Conservation (phyloP, 1,139 yeast species). For the Taphrina confusa region DNA sequence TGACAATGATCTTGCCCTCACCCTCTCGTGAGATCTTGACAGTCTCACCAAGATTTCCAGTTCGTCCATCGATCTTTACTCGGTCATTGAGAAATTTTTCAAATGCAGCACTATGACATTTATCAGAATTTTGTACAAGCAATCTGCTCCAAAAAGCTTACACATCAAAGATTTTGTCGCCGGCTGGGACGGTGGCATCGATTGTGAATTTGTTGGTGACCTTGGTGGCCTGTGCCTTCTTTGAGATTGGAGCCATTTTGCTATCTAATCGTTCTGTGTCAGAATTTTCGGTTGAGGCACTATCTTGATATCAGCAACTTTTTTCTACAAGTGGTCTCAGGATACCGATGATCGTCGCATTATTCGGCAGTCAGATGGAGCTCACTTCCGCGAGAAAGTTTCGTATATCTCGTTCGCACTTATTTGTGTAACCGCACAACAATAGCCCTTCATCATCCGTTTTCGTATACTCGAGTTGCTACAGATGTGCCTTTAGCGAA, state of each 20-base stretch:
- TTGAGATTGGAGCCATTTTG: conserved; percentile 38
- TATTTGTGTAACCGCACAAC: too few relatives aligned
- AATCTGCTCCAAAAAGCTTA: neutral
- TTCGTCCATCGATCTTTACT: conserved; percentile 96
- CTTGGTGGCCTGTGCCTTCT: conserved; percentile 50
- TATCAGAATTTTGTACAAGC: neutral
- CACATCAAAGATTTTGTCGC: conserved; percentile 90
- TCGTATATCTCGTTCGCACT: too few relatives aligned
- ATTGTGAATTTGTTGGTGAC: conserved; percentile 85
- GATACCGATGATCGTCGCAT: neutral
- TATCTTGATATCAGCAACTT: too few relatives aligned
- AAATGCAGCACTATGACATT: conserved; percentile 66
- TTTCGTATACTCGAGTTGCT: too few relatives aligned
- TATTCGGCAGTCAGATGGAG: conserved; percentile 9
- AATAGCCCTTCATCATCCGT: too few relatives aligned
- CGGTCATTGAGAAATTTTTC: conserved; percentile 97
- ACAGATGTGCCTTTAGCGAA: too few relatives aligned
- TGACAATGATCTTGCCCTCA: conserved; percentile 77
- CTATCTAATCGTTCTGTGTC: conserved; percentile 38
- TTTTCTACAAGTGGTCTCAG: too few relatives aligned
- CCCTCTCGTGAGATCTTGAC: conserved; percentile 85
- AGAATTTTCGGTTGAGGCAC: conserved; percentile 19
- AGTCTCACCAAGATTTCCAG: conserved; percentile 96
- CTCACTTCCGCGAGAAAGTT: too few relatives aligned
- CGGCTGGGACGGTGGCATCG: conserved; percentile 96